phyloP scores from a whole-genome alignment of 441 rosid species.

The Eutrema salsugineum region DNA sequence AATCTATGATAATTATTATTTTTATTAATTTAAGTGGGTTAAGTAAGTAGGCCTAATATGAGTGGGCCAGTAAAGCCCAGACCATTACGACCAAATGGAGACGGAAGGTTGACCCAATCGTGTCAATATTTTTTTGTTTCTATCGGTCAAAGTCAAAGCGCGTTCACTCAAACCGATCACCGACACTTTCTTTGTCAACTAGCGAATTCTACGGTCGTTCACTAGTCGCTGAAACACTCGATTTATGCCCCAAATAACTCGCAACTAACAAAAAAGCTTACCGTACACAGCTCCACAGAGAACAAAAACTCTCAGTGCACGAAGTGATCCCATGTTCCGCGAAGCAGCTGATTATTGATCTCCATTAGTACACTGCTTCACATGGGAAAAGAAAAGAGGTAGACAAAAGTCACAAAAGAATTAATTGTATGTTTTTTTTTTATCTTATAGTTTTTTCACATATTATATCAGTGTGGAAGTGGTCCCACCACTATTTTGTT shows the following conservation, averaged over 20 bases:
- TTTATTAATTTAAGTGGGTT: neutral
- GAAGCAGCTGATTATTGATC: conserved; percentile 2
- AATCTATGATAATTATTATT: neutral
- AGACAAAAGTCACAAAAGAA: conserved; percentile 18
- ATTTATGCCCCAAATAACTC: neutral
- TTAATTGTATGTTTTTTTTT: neutral
- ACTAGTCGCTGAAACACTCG: conserved; percentile 13
- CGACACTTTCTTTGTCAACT: conserved; percentile 14
- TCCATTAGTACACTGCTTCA: conserved; percentile 26
- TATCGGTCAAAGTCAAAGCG: conserved; percentile 24
- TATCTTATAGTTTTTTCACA: neutral
- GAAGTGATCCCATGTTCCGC: neutral
- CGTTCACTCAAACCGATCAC: neutral
- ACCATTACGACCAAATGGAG: conserved; percentile 21
- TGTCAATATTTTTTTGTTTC: neutral
- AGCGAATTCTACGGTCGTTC: conserved; percentile 13
- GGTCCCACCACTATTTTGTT: conserved; percentile 40
- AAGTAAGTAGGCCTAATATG: conserved; percentile 9
- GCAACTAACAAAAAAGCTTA: conserved; percentile 7
- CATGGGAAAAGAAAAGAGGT: conserved; percentile 21
- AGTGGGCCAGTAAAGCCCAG: conserved; percentile 27
- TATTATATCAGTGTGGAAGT: conserved; percentile 14
- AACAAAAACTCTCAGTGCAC: neutral
- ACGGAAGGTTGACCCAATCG: conserved; percentile 18
- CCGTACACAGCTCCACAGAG: neutral